A percentile compares a stretch with the other conserved stretches of the same genome.
phyloP scores from a whole-genome alignment of 805 yeast species.

The Metschnikowia lachancei region DNA sequence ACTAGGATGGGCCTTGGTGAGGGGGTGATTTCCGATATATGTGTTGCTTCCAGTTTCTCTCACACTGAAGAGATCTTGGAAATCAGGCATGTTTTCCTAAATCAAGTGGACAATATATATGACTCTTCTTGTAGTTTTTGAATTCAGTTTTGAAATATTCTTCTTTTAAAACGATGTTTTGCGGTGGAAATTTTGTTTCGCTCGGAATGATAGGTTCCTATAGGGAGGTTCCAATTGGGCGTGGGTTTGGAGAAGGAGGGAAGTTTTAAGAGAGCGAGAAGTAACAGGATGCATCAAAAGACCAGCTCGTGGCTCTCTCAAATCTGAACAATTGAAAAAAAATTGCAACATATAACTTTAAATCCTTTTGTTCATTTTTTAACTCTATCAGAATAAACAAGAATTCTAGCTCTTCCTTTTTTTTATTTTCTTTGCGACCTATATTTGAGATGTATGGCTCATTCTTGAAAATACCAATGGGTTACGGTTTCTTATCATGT shows the following conservation, averaged over 20 bases:
- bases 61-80: conserved; percentile 13
- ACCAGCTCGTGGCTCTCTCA: background rate
- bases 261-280: conserved; percentile 3
- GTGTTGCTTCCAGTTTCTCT: conserved; percentile 4
- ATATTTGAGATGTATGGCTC: too few relatives aligned
- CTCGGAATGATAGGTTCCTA: background rate
- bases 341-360: too few relatives aligned
- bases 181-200: background rate
- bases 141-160: background rate
- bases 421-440: too few relatives aligned
- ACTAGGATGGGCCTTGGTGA: conserved; percentile 28
- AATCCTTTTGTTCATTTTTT: too few relatives aligned
- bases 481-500: too few relatives aligned
- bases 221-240: background rate
- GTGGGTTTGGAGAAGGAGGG: background rate
- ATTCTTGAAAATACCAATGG: too few relatives aligned
- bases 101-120: background rate
- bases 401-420: too few relatives aligned
- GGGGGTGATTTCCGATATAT: conserved; percentile 15
- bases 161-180: too few relatives aligned
- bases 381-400: too few relatives aligned
- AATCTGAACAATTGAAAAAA: too few relatives aligned
- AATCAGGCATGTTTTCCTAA: conserved; percentile 8
- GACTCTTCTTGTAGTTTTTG: background rate
- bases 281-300: too few relatives aligned